Base-by-base conservation (phyloP, 176 grass and related monocot genomes). In the Dendrocalamus sinicus region DNA sequence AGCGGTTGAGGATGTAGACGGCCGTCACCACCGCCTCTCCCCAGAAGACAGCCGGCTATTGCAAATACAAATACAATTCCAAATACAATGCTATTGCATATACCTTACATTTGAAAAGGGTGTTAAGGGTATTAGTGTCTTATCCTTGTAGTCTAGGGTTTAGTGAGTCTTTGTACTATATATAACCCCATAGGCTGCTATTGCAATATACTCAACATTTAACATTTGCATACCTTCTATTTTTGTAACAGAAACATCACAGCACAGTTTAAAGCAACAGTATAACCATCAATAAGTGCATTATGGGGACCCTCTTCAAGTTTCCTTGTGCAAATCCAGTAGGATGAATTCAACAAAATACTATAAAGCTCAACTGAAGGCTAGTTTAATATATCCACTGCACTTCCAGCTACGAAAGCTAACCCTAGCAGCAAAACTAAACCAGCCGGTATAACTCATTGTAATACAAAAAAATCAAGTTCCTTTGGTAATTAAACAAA, bases 371-470 rank as follows among this genome's bases (percentile, higher is more conserved):
- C 7, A 32, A 53, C 13, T 22, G 14, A 26, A 76, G 8, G 39
- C 40, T 67, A 67, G 35, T 67, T 76, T 44, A 67, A 64, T 26
- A 84, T 16, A 73, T 48, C 39, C 3, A 63, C 16, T 83, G 69
- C 70, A 50, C 24, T 62, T 61, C 61, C 81, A 83, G 81, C 16
- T 11, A 48, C 66, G 9, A 63, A 22, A 81, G 10, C 47, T 53
- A 41, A 58, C 24, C 28, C 60, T 75, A 50, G 19, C 44, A 84
- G 60, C 45, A 85, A 75, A 50, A 67, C 9, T 67, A 55, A 85
- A 65, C 8, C 71, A 76, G 72, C 1, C 44, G 65, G 28, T 19
- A 22, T 39, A 75, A 52, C 43, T 22, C 75, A 43, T 16, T 77
- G 14, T 32, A 32, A 32, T 9, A 77, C 22, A 43, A 43, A 15